These are phyloP conservation scores for Populus alba DNA, from an alignment of 345 rosid species.

Conservation along the genomic window DNA sequence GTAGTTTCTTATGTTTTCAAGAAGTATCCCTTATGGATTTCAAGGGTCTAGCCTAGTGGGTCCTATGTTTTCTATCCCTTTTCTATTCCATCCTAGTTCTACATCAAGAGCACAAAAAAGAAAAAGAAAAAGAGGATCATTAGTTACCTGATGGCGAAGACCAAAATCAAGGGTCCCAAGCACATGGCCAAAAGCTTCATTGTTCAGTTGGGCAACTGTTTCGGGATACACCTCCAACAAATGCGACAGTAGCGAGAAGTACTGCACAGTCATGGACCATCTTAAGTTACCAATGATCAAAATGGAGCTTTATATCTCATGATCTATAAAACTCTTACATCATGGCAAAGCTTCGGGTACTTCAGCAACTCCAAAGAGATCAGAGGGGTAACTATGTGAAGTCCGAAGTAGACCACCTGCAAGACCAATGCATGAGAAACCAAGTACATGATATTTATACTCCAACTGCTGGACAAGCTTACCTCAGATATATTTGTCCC, in stretches of 20 bases:
- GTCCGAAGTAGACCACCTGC: conserved; percentile 93
- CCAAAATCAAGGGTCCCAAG: conserved; percentile 85
- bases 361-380: conserved; percentile 88
- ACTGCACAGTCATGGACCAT: conserved; percentile 48
- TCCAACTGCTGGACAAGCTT: conserved; percentile 18
- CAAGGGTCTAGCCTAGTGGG: background rate
- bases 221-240: conserved; percentile 96
- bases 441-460: conserved; percentile 13
- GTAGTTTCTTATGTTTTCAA: no score
- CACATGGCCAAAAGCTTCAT: conserved; percentile 74
- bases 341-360: conserved; percentile 96
- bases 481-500: conserved; percentile 87
- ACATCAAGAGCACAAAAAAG: background rate
- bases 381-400: conserved; percentile 84
- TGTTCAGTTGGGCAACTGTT: conserved; percentile 65
- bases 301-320: background rate
- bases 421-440: conserved; percentile 37
- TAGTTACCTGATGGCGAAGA: conserved; percentile 86
- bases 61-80: background rate
- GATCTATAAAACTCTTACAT: conserved; percentile 52
- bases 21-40: no score
- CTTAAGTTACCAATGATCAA: conserved; percentile 18
- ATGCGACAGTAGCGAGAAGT: conserved; percentile 80
- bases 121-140: no score
- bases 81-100: no score